phyloP scores from a whole-genome alignment of 1,284 basidiomycete species.

The Flammula alnicola region DNA sequence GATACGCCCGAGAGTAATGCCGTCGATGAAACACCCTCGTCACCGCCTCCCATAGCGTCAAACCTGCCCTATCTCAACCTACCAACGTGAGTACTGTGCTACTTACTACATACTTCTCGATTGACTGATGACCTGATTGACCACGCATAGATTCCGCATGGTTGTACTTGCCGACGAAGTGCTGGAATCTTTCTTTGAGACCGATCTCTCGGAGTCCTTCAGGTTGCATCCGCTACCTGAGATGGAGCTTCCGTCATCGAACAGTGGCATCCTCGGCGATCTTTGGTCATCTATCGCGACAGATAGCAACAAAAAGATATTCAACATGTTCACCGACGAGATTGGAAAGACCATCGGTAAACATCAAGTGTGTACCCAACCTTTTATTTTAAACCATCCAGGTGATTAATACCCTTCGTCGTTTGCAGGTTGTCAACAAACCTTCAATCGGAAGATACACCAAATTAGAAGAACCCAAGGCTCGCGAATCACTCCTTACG shows the following conservation, averaged over 20 bases:
- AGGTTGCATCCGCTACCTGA: constrained; percentile 75
- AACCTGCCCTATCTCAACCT: constrained; percentile 90
- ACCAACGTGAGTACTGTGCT: constrained; percentile 72
- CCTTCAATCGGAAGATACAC: constrained; percentile 89
- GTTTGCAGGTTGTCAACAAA: constrained; percentile 64
- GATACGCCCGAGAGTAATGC: constrained; percentile 31
- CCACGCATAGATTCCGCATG: constrained; percentile 86
- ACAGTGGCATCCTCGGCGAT: constrained; percentile 76
- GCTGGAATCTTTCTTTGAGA: constrained; percentile 93
- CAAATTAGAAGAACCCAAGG: constrained; percentile 83
- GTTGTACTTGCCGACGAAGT: constrained; percentile 95
- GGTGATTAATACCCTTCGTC: background rate
- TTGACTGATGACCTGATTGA: constrained; percentile 12
- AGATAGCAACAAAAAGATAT: constrained; percentile 85
- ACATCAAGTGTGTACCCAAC: constrained; percentile 63
- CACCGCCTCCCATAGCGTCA: constrained; percentile 55
- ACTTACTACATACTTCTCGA: background rate
- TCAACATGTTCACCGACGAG: constrained; percentile 89
- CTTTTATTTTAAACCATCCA: background rate
- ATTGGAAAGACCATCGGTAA: constrained; percentile 92
- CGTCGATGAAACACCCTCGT: constrained; percentile 39
- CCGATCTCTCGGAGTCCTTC: constrained; percentile 88
- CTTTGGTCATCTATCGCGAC: constrained; percentile 88
- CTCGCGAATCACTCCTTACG: constrained; percentile 84
- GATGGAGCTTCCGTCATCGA: constrained; percentile 62